phyloP scores from a whole-genome alignment of 495 filamentous ascomycete species.

The Parathielavia appendiculata region DNA sequence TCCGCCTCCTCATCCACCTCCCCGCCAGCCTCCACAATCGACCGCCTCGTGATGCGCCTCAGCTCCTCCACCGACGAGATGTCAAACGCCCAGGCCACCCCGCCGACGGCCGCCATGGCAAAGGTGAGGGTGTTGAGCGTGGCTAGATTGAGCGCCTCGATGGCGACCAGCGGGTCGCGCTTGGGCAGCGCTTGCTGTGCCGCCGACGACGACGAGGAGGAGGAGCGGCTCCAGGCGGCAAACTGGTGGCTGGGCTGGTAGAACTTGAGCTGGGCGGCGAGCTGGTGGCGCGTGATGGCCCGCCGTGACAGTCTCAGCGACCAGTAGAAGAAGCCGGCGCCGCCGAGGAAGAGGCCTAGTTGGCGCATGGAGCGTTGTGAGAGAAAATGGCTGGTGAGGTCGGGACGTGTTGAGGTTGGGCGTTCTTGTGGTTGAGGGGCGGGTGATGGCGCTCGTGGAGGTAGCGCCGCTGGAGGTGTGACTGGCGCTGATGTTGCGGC shows the following conservation, averaged over 20 bases:
- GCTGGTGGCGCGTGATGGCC: conserved; percentile 51
- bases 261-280: conserved; percentile 55
- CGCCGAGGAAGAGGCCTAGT: conserved; percentile 53
- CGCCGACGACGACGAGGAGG: too few species aligned
- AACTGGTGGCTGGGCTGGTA: conserved; percentile 54
- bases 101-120: conserved; percentile 63
- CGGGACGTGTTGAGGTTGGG: conserved; percentile 1
- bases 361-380: conserved; percentile 24
- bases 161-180: conserved; percentile 55
- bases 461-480: not conserved
- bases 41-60: conserved; percentile 44
- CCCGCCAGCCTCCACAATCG: conserved; percentile 38
- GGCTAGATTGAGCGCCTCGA: conserved; percentile 76
- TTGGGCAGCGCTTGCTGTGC: not conserved
- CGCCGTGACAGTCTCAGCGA: conserved; percentile 68
- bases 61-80: conserved; percentile 67
- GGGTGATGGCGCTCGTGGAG: not conserved
- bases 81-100: conserved; percentile 63
- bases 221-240: not conserved
- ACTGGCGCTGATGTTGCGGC: not conserved
- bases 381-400: conserved; percentile 10
- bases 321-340: conserved; percentile 64
- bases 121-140: conserved; percentile 73
- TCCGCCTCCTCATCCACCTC: conserved; percentile 55
- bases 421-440: not conserved